Base-by-base conservation (phyloP, 441 rosid species). In the Erodium moschatum region DNA sequence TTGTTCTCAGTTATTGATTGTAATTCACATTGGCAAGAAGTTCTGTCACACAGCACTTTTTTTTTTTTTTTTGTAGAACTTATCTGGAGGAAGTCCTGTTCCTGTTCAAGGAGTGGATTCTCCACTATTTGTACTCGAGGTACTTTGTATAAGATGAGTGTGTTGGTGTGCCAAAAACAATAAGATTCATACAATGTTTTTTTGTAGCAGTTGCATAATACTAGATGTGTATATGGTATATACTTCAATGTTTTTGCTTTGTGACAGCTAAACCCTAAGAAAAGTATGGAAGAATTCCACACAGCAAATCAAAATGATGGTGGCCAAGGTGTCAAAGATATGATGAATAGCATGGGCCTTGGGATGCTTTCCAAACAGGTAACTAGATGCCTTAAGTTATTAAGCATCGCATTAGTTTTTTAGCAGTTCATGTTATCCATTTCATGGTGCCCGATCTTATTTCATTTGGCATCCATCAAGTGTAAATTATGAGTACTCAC, bases 41-140 rank as follows among this genome's bases (percentile, higher is more conserved):
- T 65, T 38, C 29, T 48, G 27, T 73, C 42, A 20, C 54, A 71
- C 24, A 13, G 12, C 15, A 58, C 65, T 74, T 62, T 64, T 9
- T 67, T 70, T 70, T 67, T 33, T 63, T 65, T 62, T 24, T 64
- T 5, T 70, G 24, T 70, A 89, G 96, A 83, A 91, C 80, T 85
- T 91, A 78, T 78, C 87, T 0, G 90, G 93, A 75, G 96, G 96
- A 29, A 64, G 69, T 15, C 80, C 80, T 19, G 85, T 81, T 71
- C 85, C 87, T 18, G 85, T 89, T 75, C 80, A 83, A 79, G 97
- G 94, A 75, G 80, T 81, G 35, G 90, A 85, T 78, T 80, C 79
- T 74, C 88, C 89, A 8, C 82, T 91, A 63, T 87, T 74, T 74
- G 94, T 96, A 65, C 86, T 91, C 6, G 97, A 91, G 92, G 92